These are phyloP conservation scores for Cronartium quercuum DNA, from an alignment of 1,284 basidiomycete genomes.

Conservation along the genomic window DNA sequence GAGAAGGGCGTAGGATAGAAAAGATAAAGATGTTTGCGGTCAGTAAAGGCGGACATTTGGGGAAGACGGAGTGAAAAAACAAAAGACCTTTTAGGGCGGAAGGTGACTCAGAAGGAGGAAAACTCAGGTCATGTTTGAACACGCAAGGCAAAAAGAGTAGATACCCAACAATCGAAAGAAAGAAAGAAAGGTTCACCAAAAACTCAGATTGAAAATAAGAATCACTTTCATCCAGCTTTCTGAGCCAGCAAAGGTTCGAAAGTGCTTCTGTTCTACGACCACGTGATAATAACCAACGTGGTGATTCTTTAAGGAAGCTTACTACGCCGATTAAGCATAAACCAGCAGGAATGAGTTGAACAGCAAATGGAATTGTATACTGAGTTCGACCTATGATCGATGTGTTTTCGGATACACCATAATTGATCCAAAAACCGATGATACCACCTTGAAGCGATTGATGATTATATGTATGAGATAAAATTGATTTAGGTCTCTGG, in stretches of 20 bases:
- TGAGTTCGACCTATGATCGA: constrained; percentile 48
- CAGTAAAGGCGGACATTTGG: background rate
- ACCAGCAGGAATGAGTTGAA: constrained; percentile 57
- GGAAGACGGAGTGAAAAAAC: too few relatives aligned
- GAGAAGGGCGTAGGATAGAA: too few relatives aligned
- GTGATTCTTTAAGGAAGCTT: constrained; percentile 57
- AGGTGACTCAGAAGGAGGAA: too few relatives aligned
- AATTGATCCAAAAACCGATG: constrained; percentile 55
- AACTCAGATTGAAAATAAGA: constrained; percentile 42
- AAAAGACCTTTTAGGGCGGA: too few relatives aligned
- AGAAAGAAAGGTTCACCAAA: background rate
- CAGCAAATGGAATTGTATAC: constrained; percentile 56
- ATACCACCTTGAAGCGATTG: constrained; percentile 46
- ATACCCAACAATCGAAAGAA: too few relatives aligned
- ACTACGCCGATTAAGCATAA: constrained; percentile 53
- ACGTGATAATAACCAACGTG: constrained; percentile 59
- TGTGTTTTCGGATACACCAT: constrained; percentile 53
- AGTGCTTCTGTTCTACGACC: constrained; percentile 45
- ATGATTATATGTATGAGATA: background rate
- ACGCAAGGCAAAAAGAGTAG: too few relatives aligned
- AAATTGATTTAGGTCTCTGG: background rate
- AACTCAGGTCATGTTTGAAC: too few relatives aligned
- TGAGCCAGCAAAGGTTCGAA: constrained; percentile 40
- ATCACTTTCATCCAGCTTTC: constrained; percentile 40
- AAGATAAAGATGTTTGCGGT: background rate